phyloP scores from a whole-genome alignment of 2,329 filamentous ascomycete genomes.

The Botrytis fabae region DNA sequence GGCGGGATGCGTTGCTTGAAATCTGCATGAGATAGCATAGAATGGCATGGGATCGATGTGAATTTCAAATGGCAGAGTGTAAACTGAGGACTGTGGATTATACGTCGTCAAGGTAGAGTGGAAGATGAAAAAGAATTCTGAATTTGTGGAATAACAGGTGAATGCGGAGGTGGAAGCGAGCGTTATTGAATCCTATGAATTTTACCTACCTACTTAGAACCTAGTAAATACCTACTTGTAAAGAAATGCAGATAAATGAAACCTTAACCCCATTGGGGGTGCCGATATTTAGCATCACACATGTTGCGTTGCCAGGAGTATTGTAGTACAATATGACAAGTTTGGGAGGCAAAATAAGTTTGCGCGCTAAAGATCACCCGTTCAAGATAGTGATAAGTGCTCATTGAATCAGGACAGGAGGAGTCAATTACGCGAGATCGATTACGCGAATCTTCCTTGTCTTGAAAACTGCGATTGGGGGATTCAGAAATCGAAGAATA shows the following conservation, averaged over 20 bases:
- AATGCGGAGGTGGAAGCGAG: not conserved
- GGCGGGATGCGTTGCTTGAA: not conserved
- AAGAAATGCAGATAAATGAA: not conserved
- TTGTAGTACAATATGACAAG: not conserved
- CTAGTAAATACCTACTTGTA: not conserved
- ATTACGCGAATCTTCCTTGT: not conserved
- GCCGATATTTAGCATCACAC: not conserved
- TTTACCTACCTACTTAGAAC: not conserved
- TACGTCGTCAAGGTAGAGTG: not conserved
- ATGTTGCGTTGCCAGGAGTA: not conserved
- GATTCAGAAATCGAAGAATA: not conserved
- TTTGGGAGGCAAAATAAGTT: not conserved
- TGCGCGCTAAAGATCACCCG: not conserved
- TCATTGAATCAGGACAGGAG: not conserved
- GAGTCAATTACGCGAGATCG: not conserved
- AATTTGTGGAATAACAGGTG: not conserved
- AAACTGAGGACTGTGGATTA: not conserved
- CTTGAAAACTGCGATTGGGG: too few species aligned
- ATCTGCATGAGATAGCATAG: not conserved
- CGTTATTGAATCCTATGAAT: not conserved
- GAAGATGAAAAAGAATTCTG: not conserved
- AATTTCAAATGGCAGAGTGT: not conserved
- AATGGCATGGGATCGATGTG: not conserved
- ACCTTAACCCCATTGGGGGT: not conserved
- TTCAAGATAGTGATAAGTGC: not conserved